Base-by-base conservation (phyloP, 352 stramenopile species). In the Globisporangium orthogonon region DNA sequence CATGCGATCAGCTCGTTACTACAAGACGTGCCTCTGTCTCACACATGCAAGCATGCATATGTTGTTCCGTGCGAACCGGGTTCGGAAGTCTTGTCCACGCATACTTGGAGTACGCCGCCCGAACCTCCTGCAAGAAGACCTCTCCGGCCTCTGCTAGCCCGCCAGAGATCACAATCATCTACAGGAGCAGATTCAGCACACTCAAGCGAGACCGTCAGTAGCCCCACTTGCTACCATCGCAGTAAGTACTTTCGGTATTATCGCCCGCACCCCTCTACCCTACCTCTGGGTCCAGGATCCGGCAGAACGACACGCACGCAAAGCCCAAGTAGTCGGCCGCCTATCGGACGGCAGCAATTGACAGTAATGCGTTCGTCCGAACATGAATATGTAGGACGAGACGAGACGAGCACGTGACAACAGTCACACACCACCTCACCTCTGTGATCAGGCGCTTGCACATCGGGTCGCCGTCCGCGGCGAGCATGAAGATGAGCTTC, bases 131-230 rank as follows among this genome's bases (percentile, higher is more conserved):
- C 7, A 92, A 63, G 56, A 88, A 91, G 3, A 60, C 66, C 43
- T 91, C 74, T 3, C 84, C 84, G 2, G 78, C 78, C 33, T 94
- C 82, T 3, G 80, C 82, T 41, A 92, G 77, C 43, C 82, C 84
- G 14, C 84, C 84, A 1, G 84, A 85, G 18, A 94, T 60, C 43
- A 94, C 77, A 50, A 94, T 91, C 56, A 94, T 75, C 83, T 92
- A 35, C 15, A 59, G 17, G 28, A 7, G 9, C 46, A 51, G 23
- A 44, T 13, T 40, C 18, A 18, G 23, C 23, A 23, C 23, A 23
- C 23, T 23, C 23, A 23, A 23, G 23, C 23, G 23, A 0, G 23
- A 23, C 23, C 23, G 23, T 23, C 23, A 23, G 23, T 23, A 23
- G 23, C 23, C 23, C 23, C 23, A 23, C 23, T 23, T 23, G 23